Conservation (phyloP, 2,329 filamentous ascomycete genomes). For the Coleophoma cylindrospora region DNA sequence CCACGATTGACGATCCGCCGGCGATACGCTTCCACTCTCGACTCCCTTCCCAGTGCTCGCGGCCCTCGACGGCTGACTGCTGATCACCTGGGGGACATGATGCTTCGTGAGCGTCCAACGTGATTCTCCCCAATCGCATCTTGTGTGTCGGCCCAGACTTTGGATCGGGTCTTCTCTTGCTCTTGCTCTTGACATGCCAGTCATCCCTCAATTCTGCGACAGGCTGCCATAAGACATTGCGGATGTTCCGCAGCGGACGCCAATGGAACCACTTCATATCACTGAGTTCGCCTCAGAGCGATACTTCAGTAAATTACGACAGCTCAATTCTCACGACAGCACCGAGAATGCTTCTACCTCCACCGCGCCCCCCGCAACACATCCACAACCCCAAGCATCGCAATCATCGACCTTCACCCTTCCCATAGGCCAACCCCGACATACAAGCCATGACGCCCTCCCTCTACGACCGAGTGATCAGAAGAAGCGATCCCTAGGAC, state of each 20-base stretch:
- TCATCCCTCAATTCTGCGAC: constrained; percentile 16
- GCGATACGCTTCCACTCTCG: not conserved
- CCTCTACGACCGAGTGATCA: constrained; percentile 21
- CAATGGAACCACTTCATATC: constrained; percentile 57
- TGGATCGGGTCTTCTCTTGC: constrained; percentile 5
- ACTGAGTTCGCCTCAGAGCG: constrained; percentile 63
- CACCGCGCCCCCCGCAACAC: constrained; percentile 1
- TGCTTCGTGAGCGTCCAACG: constrained; percentile 21
- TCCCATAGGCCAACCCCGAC: constrained; percentile 21
- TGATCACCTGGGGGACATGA: constrained; percentile 6
- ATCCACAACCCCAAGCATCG: constrained; percentile 1
- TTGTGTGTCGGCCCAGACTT: constrained; percentile 7
- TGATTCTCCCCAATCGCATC: constrained; percentile 9
- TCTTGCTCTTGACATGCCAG: constrained; percentile 21
- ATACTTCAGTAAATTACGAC: constrained; percentile 57
- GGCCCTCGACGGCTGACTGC: not conserved
- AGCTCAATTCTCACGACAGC: constrained; percentile 40
- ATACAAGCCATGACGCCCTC: constrained; percentile 15
- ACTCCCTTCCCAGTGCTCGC: not conserved
- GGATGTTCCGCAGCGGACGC: constrained; percentile 12
- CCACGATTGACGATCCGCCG: too few relatives aligned
- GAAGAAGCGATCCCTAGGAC: constrained; percentile 26
- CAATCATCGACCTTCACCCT: constrained; percentile 21
- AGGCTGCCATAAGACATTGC: constrained; percentile 23
- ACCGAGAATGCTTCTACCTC: constrained; percentile 30